Evolutionary conservation across 2,329 filamentous ascomycete species (phyloP).

Genomic region (Byssoonygena ceratinophila): DNA sequence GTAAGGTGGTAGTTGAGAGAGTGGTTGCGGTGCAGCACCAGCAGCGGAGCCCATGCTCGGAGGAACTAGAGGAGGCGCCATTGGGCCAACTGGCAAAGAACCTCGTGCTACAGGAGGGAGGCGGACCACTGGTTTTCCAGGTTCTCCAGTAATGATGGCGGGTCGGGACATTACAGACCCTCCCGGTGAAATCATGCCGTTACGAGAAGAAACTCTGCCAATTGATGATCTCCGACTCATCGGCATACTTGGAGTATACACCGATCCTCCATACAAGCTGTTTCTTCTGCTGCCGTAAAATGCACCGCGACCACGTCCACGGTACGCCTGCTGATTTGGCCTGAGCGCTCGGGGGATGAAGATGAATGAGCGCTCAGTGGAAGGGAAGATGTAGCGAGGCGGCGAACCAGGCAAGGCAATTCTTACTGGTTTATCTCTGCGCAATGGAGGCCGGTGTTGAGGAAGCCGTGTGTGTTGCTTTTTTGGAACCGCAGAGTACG

Average conservation of each 20-base stretch:
- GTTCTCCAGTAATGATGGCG: slow-evolving; percentile 49
- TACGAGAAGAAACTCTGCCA: slow-evolving; percentile 56
- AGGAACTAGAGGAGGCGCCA: slow-evolving; percentile 20
- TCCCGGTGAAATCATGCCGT: slow-evolving; percentile 68
- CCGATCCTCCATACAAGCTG: slow-evolving; percentile 71
- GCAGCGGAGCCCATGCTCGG: slow-evolving; percentile 9
- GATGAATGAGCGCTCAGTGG: slow-evolving; percentile 83
- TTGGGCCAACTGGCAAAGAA: slow-evolving; percentile 19
- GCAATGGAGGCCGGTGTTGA: slow-evolving; percentile 84
- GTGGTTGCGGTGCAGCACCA: not conserved
- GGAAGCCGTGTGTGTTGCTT: slow-evolving; percentile 90
- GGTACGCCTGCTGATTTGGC: slow-evolving; percentile 73
- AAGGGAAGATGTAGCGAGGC: slow-evolving; percentile 83
- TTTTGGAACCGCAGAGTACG: slow-evolving; percentile 65
- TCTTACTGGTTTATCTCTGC: slow-evolving; percentile 90
- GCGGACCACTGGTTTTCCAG: slow-evolving; percentile 63
- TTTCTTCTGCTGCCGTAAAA: slow-evolving; percentile 64
- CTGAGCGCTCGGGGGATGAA: slow-evolving; percentile 92
- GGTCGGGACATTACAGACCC: slow-evolving; percentile 65
- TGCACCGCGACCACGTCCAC: slow-evolving; percentile 56
- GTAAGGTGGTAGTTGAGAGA: slow-evolving; percentile 41
- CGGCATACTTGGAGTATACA: slow-evolving; percentile 77
- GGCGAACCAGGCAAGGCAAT: slow-evolving; percentile 73
- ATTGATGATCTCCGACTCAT: slow-evolving; percentile 79
- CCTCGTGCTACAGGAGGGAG: slow-evolving; percentile 55